Evolutionary conservation across 2,329 filamentous ascomycete species (phyloP).

Genomic region (Aureobasidium sp.): DNA sequence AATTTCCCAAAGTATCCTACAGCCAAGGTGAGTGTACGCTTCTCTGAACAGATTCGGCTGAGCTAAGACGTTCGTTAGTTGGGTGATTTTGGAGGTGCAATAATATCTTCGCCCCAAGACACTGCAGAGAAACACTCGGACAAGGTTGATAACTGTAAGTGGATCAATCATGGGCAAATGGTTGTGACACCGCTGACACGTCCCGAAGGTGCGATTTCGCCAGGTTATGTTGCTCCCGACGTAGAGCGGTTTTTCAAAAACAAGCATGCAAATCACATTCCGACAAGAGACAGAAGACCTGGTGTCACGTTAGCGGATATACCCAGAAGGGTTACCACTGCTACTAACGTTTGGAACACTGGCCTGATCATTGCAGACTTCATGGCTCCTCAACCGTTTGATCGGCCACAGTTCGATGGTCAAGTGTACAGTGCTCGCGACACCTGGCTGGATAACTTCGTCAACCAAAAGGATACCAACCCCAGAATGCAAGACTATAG

Average conservation of each 20-base stretch:
- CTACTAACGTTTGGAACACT: not conserved
- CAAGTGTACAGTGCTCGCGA: not conserved
- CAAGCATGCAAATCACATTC: not conserved
- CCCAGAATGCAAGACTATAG: not conserved
- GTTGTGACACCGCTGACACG: not conserved
- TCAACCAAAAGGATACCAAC: not conserved
- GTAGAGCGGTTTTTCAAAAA: not conserved
- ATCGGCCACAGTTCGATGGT: not conserved
- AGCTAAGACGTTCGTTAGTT: not conserved
- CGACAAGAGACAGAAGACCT: not conserved
- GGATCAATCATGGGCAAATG: not conserved
- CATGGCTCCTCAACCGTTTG: not conserved
- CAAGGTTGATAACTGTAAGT: not conserved
- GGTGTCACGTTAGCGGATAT: not conserved
- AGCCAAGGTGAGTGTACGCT: not conserved
- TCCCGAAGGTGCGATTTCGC: not conserved
- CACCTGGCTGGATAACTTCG: not conserved
- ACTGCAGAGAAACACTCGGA: not conserved
- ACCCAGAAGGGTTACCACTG: not conserved
- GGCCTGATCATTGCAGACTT: not conserved
- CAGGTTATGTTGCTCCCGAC: not conserved
- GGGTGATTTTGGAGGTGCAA: constrained; percentile 6
- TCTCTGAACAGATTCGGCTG: not conserved
- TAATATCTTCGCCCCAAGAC: not conserved
- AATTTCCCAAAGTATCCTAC: constrained; percentile 1